These are phyloP conservation scores for Poa annua DNA, from an alignment of 176 grass and related monocot genomes.

Conservation along the genomic window DNA sequence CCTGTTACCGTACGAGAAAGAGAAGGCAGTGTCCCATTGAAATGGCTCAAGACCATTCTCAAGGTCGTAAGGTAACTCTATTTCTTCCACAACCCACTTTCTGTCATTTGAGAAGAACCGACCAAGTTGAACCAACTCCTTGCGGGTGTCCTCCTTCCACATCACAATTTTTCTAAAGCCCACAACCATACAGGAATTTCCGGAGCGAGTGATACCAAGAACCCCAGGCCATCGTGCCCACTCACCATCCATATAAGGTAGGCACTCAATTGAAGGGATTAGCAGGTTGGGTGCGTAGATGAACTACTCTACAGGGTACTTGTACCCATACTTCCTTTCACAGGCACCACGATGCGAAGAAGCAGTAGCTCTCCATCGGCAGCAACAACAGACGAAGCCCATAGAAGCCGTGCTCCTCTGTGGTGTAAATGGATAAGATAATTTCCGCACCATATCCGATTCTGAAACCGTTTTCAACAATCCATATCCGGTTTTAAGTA, in stretches of 20 bases:
- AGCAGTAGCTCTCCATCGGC: background rate
- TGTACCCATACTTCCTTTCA: background rate
- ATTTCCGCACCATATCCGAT: no score
- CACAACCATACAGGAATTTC: background rate
- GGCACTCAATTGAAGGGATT: background rate
- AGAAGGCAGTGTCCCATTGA: background rate
- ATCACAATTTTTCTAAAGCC: background rate
- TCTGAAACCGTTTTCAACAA: no score
- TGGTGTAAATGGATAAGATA: no score
- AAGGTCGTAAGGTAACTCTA: background rate
- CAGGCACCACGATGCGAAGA: background rate
- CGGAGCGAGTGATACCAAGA: background rate
- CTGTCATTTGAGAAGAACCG: background rate
- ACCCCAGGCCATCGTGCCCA: conserved; percentile 2
- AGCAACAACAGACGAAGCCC: background rate
- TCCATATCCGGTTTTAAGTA: no score
- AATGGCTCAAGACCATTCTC: background rate
- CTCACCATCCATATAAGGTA: background rate
- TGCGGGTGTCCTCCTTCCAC: background rate
- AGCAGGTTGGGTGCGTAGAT: background rate
- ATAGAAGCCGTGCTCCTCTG: background rate
- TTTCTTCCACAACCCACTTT: background rate
- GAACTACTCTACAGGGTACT: background rate
- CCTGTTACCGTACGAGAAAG: background rate
- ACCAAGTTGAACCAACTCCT: background rate